These are phyloP conservation scores for Mantamonas sphyraenae DNA, from an alignment of 78 protist species.

Conservation along the genomic window DNA sequence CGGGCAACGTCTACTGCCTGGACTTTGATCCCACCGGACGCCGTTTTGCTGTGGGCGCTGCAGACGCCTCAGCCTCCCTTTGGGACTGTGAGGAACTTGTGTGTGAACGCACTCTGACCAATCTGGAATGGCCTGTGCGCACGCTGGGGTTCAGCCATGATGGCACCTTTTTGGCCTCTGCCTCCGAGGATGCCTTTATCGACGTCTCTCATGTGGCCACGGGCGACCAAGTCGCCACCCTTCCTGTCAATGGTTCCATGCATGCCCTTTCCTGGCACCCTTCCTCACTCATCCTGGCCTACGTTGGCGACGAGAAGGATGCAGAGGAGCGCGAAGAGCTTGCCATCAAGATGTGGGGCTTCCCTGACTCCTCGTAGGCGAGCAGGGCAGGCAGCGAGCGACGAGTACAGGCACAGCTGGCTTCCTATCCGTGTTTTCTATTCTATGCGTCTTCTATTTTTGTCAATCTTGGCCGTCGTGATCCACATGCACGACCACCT, in stretches of 20 bases:
- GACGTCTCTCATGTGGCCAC: neutral
- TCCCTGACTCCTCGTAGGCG: too few relatives aligned
- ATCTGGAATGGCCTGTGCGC: slow-evolving; percentile 18
- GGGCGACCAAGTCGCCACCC: neutral
- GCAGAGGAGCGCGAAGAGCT: too few relatives aligned
- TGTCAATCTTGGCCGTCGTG: neutral
- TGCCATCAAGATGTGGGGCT: too few relatives aligned
- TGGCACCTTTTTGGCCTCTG: slow-evolving; percentile 4
- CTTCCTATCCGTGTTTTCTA: neutral
- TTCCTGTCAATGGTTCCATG: too few relatives aligned
- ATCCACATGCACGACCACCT: slow-evolving; percentile 14
- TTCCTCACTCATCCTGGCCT: neutral
- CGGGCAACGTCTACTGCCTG: slow-evolving; percentile 24
- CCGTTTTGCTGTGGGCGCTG: slow-evolving; percentile 21
- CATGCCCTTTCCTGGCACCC: too few relatives aligned
- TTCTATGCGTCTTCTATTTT: neutral
- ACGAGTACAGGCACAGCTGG: neutral
- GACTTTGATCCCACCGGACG: neutral
- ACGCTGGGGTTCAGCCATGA: slow-evolving; percentile 10
- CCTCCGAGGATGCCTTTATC: slow-evolving; percentile 13
- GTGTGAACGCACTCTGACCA: slow-evolving; percentile 4
- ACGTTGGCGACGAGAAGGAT: too few relatives aligned
- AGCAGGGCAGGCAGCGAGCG: neutral
- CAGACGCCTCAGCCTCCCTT: slow-evolving; percentile 18
- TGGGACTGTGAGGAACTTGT: slow-evolving; percentile 1